Conservation (phyloP, 2,329 filamentous ascomycete species). For the Nakataea oryzae region DNA sequence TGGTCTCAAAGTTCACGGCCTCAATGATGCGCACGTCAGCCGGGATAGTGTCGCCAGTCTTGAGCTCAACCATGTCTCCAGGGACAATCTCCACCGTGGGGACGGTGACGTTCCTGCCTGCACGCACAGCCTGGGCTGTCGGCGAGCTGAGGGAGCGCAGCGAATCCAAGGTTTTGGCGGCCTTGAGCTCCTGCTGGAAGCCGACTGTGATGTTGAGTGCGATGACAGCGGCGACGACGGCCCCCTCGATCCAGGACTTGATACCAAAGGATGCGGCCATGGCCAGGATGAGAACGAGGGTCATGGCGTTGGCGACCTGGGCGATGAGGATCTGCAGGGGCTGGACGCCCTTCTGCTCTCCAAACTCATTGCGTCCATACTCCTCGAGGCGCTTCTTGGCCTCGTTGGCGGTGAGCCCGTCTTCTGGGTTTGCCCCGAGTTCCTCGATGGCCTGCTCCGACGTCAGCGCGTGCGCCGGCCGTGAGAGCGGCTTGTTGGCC, state of each 20-base stretch:
- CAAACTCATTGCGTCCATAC: conserved; percentile 46
- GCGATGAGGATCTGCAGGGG: conserved; percentile 45
- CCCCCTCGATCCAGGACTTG: conserved; percentile 41
- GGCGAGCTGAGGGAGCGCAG: conserved; percentile 36
- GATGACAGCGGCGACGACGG: conserved; percentile 40
- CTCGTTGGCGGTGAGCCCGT: conserved; percentile 40
- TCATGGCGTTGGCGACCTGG: conserved; percentile 54
- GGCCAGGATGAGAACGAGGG: conserved; percentile 40
- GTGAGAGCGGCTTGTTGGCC: conserved; percentile 40
- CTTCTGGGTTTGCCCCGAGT: conserved; percentile 37
- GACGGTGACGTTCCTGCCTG: conserved; percentile 34
- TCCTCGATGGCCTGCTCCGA: conserved; percentile 39
- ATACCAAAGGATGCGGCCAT: conserved; percentile 41
- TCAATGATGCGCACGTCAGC: conserved; percentile 33
- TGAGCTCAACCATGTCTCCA: conserved; percentile 46
- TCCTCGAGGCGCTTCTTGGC: conserved; percentile 35
- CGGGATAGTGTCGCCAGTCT: conserved; percentile 31
- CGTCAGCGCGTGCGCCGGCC: conserved; percentile 53
- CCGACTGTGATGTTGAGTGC: conserved; percentile 41
- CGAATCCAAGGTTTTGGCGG: conserved; percentile 43
- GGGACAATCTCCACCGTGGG: conserved; percentile 42
- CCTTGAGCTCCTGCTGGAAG: conserved; percentile 41
- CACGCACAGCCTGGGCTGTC: conserved; percentile 36
- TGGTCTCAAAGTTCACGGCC: conserved; percentile 44
- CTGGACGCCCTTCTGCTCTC: conserved; percentile 41